These are phyloP conservation scores for Hypericum androsaemum DNA, from an alignment of 345 rosid species.

Conservation along the genomic window DNA sequence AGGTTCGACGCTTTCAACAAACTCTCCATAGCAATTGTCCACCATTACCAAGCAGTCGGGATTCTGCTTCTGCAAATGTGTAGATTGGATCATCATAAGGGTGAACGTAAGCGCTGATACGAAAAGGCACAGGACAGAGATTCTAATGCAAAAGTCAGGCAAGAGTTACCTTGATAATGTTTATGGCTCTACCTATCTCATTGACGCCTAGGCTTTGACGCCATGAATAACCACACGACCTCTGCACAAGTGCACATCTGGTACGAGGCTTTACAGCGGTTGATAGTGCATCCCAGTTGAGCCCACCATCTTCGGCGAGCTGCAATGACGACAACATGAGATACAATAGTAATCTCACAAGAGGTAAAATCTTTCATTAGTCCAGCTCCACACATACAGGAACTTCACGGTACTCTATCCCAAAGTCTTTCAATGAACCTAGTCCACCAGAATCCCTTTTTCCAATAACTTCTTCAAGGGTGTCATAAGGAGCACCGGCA, in stretches of 20 bases:
- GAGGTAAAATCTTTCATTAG: too few species aligned
- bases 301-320: constrained; percentile 48
- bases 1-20: constrained; percentile 51
- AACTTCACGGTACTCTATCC: constrained; percentile 47
- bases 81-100: background rate
- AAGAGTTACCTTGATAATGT: constrained; percentile 54
- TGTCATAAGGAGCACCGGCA: constrained; percentile 68
- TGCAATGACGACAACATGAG: constrained; percentile 16
- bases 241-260: constrained; percentile 51
- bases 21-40: constrained; percentile 66
- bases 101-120: background rate
- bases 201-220: constrained; percentile 46
- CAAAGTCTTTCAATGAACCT: constrained; percentile 56
- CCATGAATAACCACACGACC: constrained; percentile 65
- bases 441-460: constrained; percentile 43
- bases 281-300: constrained; percentile 42
- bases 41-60: constrained; percentile 53
- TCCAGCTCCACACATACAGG: too few species aligned
- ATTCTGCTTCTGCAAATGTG: constrained; percentile 39
- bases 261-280: constrained; percentile 38
- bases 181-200: constrained; percentile 47
- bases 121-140: too few species aligned
- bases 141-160: too few species aligned
- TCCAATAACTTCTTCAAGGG: constrained; percentile 60
- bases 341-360: constrained; percentile 1